Conservation (phyloP, 2,329 filamentous ascomycete species). For the Neurospora crassa region DNA sequence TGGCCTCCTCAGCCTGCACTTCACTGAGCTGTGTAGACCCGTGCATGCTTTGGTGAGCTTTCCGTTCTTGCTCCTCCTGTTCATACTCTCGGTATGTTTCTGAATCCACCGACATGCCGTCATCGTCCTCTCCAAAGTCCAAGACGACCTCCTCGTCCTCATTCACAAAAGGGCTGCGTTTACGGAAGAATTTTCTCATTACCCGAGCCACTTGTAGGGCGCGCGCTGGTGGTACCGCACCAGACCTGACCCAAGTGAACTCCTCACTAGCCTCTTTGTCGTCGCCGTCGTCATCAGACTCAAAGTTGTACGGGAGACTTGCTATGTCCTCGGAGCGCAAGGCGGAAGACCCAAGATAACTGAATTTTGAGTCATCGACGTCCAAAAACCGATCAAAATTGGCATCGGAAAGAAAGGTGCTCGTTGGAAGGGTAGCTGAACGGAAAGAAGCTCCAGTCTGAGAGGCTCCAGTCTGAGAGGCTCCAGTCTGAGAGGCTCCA, state of each 20-base stretch:
- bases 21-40: slow-evolving; percentile 23
- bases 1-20: slow-evolving; percentile 39
- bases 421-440: not conserved
- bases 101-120: slow-evolving; percentile 33
- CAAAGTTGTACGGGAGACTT: slow-evolving; percentile 7
- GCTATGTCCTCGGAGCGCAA: slow-evolving; percentile 23
- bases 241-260: not conserved
- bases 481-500: not conserved
- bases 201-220: not conserved
- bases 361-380: not conserved
- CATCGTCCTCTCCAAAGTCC: slow-evolving; percentile 20
- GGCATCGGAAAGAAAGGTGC: not conserved
- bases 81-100: slow-evolving; percentile 39
- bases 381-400: not conserved
- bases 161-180: not conserved
- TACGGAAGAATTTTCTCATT: not conserved
- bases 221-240: not conserved
- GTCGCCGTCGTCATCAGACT: slow-evolving; percentile 9
- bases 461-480: not conserved
- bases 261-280: not conserved
- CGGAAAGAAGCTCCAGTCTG: not conserved
- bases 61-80: slow-evolving; percentile 22
- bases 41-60: slow-evolving; percentile 1
- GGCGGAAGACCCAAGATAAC: not conserved
- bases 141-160: slow-evolving; percentile 6